Percentiles rank a stretch among this genome's conserved stretches.
phyloP scores from a whole-genome alignment of 1,284 basidiomycete species.

The Mycena sp. region DNA sequence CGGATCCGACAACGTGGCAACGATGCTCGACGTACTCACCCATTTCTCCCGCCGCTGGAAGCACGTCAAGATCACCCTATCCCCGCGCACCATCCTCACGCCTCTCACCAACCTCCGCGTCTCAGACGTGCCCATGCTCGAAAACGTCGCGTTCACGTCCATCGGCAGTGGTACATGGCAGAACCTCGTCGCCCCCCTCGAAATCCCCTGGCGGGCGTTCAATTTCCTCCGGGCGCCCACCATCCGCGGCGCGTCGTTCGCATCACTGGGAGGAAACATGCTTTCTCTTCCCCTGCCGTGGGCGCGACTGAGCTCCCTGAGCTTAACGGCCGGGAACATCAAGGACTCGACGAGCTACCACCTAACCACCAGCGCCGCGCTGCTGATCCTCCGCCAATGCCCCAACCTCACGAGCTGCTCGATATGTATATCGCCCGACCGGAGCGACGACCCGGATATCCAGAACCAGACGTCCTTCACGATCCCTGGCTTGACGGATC shows the following conservation, averaged over 20 bases:
- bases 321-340: background rate
- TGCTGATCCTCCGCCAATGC: constrained; percentile 11
- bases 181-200: constrained; percentile 5
- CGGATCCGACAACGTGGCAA: constrained; percentile 10
- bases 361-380: background rate
- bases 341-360: constrained; percentile 11
- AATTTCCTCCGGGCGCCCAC: constrained; percentile 7
- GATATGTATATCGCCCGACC: constrained; percentile 3
- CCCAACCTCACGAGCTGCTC: background rate
- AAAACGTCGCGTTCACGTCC: constrained; percentile 11
- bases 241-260: constrained; percentile 6
- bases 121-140: constrained; percentile 14
- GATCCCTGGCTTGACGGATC: background rate
- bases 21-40: constrained; percentile 16
- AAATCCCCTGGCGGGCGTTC: constrained; percentile 6
- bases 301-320: constrained; percentile 1
- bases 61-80: constrained; percentile 10
- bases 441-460: background rate
- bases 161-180: constrained; percentile 9
- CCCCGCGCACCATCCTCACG: constrained; percentile 20
- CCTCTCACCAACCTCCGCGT: constrained; percentile 14
- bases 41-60: constrained; percentile 11
- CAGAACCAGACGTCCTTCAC: background rate
- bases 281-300: constrained; percentile 7
- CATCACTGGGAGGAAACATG: constrained; percentile 14